Percentiles rank a stretch among this genome's conserved stretches.
These are phyloP conservation scores for Angophora floribunda DNA, from an alignment of 345 rosid species.

Conservation along the genomic window DNA sequence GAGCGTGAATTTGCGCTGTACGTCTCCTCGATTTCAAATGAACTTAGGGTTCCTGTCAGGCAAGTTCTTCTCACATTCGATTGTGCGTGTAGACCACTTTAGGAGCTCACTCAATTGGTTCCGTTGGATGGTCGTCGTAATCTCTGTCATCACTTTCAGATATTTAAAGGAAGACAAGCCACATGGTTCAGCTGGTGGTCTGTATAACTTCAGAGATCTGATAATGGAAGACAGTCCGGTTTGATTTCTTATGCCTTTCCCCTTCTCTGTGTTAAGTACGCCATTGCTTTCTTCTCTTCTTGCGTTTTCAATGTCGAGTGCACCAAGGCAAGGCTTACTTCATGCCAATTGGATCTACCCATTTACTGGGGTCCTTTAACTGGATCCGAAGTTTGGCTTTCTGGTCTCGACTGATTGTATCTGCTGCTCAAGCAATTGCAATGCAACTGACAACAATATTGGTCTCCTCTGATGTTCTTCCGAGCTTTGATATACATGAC, in stretches of 20 bases:
- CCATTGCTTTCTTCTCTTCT: not conserved
- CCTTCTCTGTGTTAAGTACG: not conserved
- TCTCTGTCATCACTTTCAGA: slow-evolving; percentile 16
- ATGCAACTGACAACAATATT: not conserved
- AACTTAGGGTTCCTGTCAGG: slow-evolving; percentile 85
- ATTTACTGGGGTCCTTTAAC: not conserved
- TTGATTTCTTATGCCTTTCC: not conserved
- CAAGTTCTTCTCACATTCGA: slow-evolving; percentile 1
- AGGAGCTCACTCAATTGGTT: not conserved
- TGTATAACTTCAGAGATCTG: slow-evolving; percentile 63
- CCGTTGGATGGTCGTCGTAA: not conserved
- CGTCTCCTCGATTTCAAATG: slow-evolving; percentile 84
- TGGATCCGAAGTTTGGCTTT: not conserved
- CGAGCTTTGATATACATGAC: no score
- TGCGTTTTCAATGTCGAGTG: not conserved
- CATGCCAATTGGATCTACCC: not conserved
- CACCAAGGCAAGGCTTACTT: not conserved
- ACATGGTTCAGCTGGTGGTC: slow-evolving; percentile 91
- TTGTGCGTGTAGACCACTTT: not conserved
- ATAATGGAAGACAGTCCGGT: slow-evolving; percentile 94
- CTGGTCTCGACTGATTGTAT: not conserved
- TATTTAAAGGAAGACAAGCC: slow-evolving; percentile 86
- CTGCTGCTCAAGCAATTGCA: not conserved
- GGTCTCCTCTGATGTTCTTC: not conserved
- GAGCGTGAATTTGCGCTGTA: slow-evolving; percentile 84